Base-by-base conservation (phyloP, 306 rosid genomes). In the Vicia villosa region DNA sequence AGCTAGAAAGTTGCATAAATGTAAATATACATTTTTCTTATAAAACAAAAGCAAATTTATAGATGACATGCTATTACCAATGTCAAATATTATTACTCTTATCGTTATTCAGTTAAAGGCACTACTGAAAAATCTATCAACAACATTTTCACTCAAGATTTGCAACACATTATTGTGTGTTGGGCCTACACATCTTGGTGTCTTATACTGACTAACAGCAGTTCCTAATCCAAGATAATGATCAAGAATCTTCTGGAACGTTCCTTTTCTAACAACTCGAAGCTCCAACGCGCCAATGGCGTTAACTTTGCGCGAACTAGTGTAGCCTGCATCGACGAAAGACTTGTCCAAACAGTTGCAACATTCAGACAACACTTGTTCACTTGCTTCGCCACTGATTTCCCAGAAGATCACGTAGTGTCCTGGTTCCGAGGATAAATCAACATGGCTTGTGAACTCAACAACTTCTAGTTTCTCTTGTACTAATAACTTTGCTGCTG, bases 371-470 rank as follows among this genome's bases (percentile, higher is more conserved):
- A 95, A 80, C 17, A 83, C 70, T 40, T 77, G 84, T 14, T 82
- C 78, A 8, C 77, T 82, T 6, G 88, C 87, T 40, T 87, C 97
- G 7, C 99, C 95, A 19, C 65, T 91, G 34, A 87, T 69, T 74
- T 91, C 99, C 95, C 92, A 89, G 70, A 88, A 95, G 13, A 95
- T 86, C 0, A 91, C 99, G 43, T 95, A 95, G 77, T 86, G 92
- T 0, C 97, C 99, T 10, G 96, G 99, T 1, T 91, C 87, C 21
- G 62, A 75, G 16, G 92, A 81, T 46, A 75, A 1, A 19, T 95
- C 96, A 4, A 75, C 96, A 5, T 81, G 80, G 76, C 99, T 95
- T 5, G 92, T 74, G 70, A 86, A 95, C 47, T 95, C 99, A 46
- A 95, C 85, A 8, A 95, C 83, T 37, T 95, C 99, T 4, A 80